Evolutionary conservation across 768 basidiomycete species (phyloP).

Genomic region (Tylopilus sp.): DNA sequence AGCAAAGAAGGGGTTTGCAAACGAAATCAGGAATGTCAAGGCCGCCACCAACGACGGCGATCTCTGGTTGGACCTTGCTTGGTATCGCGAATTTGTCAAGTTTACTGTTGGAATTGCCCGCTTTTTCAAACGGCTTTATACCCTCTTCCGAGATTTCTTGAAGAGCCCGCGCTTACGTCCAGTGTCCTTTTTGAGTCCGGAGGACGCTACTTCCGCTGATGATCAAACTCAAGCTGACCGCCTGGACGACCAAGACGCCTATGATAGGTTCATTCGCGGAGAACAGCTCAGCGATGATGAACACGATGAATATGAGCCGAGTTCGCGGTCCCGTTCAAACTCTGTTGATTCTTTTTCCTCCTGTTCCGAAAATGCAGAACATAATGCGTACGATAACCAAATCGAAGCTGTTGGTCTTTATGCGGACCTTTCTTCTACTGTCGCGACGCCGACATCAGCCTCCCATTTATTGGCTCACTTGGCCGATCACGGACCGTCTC

Average conservation of each 20-base stretch:
- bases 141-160: conserved; percentile 16
- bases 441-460: conserved; percentile 33
- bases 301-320: conserved; percentile 36
- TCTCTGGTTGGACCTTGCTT: conserved; percentile 38
- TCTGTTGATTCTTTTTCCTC: conserved; percentile 22
- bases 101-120: conserved; percentile 31
- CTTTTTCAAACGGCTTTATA: conserved; percentile 23
- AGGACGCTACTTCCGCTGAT: conserved; percentile 4
- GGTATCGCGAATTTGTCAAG: conserved; percentile 37
- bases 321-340: conserved; percentile 19
- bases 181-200: conserved; percentile 3
- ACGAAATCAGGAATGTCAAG: conserved; percentile 48
- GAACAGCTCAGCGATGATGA: conserved; percentile 52
- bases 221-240: conserved; percentile 9
- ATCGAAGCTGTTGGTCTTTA: conserved; percentile 49
- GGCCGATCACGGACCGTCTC: conserved; percentile 39
- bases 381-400: conserved; percentile 28
- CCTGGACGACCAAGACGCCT: conserved; percentile 39
- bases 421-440: conserved; percentile 46
- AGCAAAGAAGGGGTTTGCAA: conserved; percentile 40
- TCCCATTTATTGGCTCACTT: conserved; percentile 56
- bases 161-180: conserved; percentile 12
- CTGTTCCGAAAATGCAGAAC: conserved; percentile 28
- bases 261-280: conserved; percentile 57
- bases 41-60: conserved; percentile 33